Evolutionary conservation across 257 asterid species (phyloP).

Genomic region (Nicotiana otophora): DNA sequence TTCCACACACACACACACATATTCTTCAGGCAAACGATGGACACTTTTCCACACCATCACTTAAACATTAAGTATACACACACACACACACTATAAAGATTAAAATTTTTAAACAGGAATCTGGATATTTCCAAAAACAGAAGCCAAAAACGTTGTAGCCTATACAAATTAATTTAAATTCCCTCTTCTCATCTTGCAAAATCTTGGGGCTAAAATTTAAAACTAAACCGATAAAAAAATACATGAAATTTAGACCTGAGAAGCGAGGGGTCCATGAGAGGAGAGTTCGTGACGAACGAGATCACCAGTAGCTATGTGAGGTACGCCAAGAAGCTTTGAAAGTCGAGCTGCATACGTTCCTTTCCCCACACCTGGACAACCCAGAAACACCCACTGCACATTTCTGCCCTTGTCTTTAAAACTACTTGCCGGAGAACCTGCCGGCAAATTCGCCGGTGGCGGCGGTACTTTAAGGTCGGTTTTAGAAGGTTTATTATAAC

Average conservation of each 20-base stretch:
- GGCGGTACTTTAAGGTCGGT: constrained; percentile 16
- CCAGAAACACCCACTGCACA: constrained; percentile 92
- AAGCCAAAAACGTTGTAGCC: too few relatives aligned
- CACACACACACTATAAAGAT: too few relatives aligned
- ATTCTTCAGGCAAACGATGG: too few relatives aligned
- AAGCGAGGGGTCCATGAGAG: constrained; percentile 59
- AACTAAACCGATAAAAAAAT: neutral
- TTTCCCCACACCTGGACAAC: constrained; percentile 97
- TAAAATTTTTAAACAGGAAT: too few relatives aligned
- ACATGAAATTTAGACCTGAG: constrained; percentile 38
- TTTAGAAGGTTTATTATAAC: constrained; percentile 28
- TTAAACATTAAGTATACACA: too few relatives aligned
- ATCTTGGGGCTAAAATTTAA: too few relatives aligned
- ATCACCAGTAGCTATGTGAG: constrained; percentile 96
- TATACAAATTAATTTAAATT: too few relatives aligned
- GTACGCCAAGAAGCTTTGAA: constrained; percentile 67
- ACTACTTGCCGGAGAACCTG: neutral
- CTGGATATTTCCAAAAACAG: too few relatives aligned
- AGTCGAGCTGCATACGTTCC: constrained; percentile 93
- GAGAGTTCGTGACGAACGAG: constrained; percentile 87
- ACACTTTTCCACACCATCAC: too few relatives aligned
- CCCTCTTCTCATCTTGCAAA: too few relatives aligned
- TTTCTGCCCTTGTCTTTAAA: constrained; percentile 35
- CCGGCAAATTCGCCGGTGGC: neutral
- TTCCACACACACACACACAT: too few relatives aligned